These are phyloP conservation scores for Coelastrella sp. DNA, from an alignment of 139 green algal genomes.

Conservation along the genomic window DNA sequence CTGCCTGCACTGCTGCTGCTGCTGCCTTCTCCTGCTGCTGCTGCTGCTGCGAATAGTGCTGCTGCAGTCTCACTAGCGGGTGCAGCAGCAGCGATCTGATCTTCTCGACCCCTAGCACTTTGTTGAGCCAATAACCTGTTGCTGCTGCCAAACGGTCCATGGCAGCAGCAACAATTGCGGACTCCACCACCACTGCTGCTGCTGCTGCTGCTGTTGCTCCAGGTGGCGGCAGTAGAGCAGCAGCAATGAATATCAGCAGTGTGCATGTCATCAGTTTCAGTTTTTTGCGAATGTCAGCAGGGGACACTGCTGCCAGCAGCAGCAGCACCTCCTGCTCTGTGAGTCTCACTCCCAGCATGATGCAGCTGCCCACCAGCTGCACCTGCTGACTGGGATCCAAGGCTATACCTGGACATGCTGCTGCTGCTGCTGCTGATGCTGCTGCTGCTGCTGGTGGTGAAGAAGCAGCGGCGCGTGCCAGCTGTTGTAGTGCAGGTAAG, in stretches of 20 bases:
- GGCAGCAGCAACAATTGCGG: background rate
- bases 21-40: background rate
- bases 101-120: background rate
- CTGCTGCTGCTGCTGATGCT: slow-evolving; percentile 7
- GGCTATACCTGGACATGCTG: background rate
- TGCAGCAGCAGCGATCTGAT: slow-evolving; percentile 3
- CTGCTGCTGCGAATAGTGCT: background rate
- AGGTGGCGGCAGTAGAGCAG: background rate
- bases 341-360: background rate
- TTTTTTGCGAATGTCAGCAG: background rate
- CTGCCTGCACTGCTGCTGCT: background rate
- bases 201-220: background rate
- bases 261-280: background rate
- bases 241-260: background rate
- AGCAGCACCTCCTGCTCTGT: background rate
- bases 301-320: background rate
- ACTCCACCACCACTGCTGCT: background rate
- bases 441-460: no score
- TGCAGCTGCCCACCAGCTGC: background rate
- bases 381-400: background rate
- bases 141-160: background rate
- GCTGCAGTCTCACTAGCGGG: background rate
- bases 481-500: background rate
- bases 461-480: no score
- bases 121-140: background rate